Conservation (phyloP, 2,329 filamentous ascomycete species). For the Cladophialophora immunda region DNA sequence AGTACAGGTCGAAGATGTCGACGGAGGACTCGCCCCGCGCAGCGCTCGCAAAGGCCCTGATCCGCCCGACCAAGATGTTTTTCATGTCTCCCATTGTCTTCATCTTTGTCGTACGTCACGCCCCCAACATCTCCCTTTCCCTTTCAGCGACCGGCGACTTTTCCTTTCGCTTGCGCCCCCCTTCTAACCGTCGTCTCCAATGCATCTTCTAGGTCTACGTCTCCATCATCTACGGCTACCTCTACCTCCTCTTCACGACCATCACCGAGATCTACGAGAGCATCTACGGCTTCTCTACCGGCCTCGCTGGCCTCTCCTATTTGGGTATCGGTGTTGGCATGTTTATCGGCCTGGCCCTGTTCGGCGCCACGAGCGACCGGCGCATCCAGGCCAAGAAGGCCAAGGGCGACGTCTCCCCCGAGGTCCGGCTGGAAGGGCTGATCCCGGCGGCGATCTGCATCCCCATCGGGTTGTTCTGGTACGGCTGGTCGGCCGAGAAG, state of each 20-base stretch:
- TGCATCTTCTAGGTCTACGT: constrained; percentile 48
- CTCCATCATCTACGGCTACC: constrained; percentile 65
- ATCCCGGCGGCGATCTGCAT: constrained; percentile 58
- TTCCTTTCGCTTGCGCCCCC: no score
- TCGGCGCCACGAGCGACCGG: constrained; percentile 54
- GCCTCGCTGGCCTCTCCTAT: constrained; percentile 67
- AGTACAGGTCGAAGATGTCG: constrained; percentile 52
- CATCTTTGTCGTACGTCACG: constrained; percentile 46
- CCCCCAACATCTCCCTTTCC: no score
- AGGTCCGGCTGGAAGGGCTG: constrained; percentile 64
- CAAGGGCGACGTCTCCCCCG: constrained; percentile 50
- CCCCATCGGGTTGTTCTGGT: constrained; percentile 58
- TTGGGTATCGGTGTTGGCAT: constrained; percentile 68
- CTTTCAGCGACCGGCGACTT: neutral
- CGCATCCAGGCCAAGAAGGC: constrained; percentile 46
- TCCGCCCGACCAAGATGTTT: constrained; percentile 63
- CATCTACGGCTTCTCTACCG: constrained; percentile 62
- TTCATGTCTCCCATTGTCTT: constrained; percentile 66
- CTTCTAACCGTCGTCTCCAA: neutral
- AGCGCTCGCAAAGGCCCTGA: constrained; percentile 48
- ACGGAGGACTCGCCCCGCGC: neutral
- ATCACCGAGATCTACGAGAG: constrained; percentile 67
- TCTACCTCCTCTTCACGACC: constrained; percentile 68
- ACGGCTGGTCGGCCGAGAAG: constrained; percentile 53
- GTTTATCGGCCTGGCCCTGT: constrained; percentile 59